phyloP scores from a whole-genome alignment of 306 rosid genomes.

The Citrullus amarus region DNA sequence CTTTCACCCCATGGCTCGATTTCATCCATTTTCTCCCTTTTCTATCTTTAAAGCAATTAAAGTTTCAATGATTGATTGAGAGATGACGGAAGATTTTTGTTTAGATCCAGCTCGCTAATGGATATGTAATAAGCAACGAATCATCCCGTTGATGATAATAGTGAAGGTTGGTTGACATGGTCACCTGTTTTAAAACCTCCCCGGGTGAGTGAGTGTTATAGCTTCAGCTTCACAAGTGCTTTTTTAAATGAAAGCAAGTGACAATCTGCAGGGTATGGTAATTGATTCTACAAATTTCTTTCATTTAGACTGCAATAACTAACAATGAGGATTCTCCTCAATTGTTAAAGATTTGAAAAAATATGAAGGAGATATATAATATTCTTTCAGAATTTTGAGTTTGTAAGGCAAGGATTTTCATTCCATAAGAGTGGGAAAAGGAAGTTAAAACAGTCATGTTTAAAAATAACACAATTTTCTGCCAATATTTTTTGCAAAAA shows the following conservation, averaged over 20 bases:
- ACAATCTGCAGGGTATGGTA: background rate
- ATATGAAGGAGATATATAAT: background rate
- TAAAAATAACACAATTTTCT: background rate
- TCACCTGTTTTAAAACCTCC: background rate
- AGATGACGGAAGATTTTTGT: background rate
- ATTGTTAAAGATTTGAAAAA: background rate
- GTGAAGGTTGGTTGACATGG: background rate
- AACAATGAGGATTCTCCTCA: background rate
- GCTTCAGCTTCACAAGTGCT: background rate
- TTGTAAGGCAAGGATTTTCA: background rate
- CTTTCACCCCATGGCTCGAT: background rate
- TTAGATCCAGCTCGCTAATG: background rate
- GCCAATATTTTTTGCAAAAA: background rate
- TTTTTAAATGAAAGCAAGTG: background rate
- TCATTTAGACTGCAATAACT: background rate
- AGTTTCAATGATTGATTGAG: background rate
- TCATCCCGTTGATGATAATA: background rate
- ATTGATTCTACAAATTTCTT: background rate
- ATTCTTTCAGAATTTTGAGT: background rate
- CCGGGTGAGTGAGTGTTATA: background rate
- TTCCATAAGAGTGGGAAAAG: background rate
- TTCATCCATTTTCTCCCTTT: background rate
- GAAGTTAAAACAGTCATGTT: background rate
- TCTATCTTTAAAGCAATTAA: background rate
- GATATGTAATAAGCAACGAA: background rate